phyloP scores from a whole-genome alignment of 352 stramenopile species.

The Blastocystis sp. region DNA sequence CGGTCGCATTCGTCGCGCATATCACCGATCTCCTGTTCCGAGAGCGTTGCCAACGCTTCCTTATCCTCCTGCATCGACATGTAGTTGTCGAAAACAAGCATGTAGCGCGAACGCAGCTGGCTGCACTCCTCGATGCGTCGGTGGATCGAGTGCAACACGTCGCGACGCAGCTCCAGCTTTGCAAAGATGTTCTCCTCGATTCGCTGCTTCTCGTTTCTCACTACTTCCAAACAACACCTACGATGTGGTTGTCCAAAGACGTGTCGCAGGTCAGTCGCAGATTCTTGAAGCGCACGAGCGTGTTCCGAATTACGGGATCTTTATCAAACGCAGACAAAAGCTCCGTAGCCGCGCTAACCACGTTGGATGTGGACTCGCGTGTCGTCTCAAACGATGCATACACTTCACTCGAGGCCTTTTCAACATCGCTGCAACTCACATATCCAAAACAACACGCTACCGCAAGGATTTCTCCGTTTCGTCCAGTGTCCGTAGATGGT shows the following conservation, averaged over 20 bases:
- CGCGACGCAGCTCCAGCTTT: conserved; percentile 29
- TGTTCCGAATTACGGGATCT: neutral
- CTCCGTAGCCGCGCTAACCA: neutral
- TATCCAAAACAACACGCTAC: neutral
- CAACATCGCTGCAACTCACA: conserved; percentile 24
- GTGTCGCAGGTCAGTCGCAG: neutral
- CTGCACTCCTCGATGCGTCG: conserved; percentile 40
- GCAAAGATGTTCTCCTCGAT: conserved; percentile 53
- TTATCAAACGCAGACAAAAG: conserved; percentile 14
- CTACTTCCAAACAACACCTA: neutral
- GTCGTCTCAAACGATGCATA: conserved; percentile 15
- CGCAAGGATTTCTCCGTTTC: neutral
- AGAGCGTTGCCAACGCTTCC: neutral
- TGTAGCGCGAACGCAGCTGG: neutral
- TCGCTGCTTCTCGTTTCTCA: neutral
- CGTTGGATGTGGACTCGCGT: neutral
- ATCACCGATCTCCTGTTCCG: neutral
- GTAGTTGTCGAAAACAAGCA: neutral
- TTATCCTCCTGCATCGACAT: neutral
- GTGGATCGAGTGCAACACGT: conserved; percentile 20
- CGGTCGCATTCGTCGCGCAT: neutral
- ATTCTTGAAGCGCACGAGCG: conserved; percentile 28
- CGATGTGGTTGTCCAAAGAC: conserved; percentile 20
- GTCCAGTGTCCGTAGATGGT: conserved; percentile 15
- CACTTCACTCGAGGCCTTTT: conserved; percentile 40